Conservation (phyloP, 495 filamentous ascomycete species). For the Talaromyces liani region DNA sequence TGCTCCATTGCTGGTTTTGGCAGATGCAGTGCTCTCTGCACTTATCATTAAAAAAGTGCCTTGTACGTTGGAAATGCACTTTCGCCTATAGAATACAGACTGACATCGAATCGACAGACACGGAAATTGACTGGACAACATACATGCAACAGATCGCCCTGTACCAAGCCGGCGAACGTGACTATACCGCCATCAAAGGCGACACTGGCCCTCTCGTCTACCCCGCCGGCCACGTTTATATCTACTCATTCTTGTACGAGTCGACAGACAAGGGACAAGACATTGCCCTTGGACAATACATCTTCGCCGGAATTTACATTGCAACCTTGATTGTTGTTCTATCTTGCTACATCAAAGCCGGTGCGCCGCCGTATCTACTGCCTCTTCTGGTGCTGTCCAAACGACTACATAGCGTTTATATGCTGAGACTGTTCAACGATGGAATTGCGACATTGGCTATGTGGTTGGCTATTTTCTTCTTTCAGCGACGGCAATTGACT, state of each 20-base stretch:
- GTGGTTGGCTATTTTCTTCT: constrained; percentile 70
- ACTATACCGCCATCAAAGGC: constrained; percentile 80
- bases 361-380: constrained; percentile 80
- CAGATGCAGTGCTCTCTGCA: constrained; percentile 65
- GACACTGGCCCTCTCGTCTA: constrained; percentile 92
- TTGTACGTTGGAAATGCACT: constrained; percentile 48
- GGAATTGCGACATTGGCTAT: constrained; percentile 75
- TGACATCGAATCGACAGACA: constrained; percentile 50
- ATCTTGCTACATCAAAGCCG: constrained; percentile 70
- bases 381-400: constrained; percentile 86
- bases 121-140: constrained; percentile 94
- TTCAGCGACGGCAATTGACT: constrained; percentile 65
- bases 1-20: constrained; percentile 58
- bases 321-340: constrained; percentile 66
- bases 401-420: constrained; percentile 84
- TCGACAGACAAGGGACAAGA: constrained; percentile 69
- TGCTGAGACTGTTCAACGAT: constrained; percentile 94
- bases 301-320: constrained; percentile 77
- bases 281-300: constrained; percentile 69
- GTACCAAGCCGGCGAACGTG: constrained; percentile 73
- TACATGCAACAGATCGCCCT: constrained; percentile 92
- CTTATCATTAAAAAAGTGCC: constrained; percentile 78
- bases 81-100: not conserved
- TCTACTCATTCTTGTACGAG: constrained; percentile 72
- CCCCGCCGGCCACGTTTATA: constrained; percentile 87